Evolutionary conservation across 2,329 filamentous ascomycete species (phyloP).

Genomic region (Aspergillus versicolor): DNA sequence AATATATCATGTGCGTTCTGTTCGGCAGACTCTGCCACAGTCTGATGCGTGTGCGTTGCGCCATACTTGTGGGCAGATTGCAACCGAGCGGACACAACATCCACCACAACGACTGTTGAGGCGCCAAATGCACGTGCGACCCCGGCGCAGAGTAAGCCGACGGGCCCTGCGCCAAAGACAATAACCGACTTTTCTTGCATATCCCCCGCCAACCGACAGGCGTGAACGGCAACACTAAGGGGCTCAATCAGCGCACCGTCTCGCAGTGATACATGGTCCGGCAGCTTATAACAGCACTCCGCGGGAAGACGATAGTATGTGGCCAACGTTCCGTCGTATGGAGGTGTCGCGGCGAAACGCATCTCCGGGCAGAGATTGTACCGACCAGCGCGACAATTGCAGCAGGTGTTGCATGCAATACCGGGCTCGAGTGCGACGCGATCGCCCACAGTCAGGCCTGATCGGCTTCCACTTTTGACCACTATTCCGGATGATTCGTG

Average conservation of each 20-base stretch:
- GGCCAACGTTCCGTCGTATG: constrained; percentile 79
- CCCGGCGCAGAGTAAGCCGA: constrained; percentile 79
- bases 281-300: constrained; percentile 88
- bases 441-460: constrained; percentile 60
- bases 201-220: constrained; percentile 68
- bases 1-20: constrained; percentile 70
- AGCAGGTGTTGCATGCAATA: constrained; percentile 68
- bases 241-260: constrained; percentile 88
- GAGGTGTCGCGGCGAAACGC: constrained; percentile 85
- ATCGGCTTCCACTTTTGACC: constrained; percentile 55
- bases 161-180: constrained; percentile 79
- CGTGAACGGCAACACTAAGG: constrained; percentile 78
- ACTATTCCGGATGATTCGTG: constrained; percentile 70
- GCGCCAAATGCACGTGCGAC: constrained; percentile 80
- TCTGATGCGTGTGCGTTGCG: constrained; percentile 52
- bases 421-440: constrained; percentile 73
- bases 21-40: constrained; percentile 59
- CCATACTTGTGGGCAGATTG: constrained; percentile 71
- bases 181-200: constrained; percentile 73
- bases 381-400: constrained; percentile 69
- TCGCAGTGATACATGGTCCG: constrained; percentile 57
- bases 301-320: constrained; percentile 77
- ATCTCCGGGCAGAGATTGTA: constrained; percentile 88
- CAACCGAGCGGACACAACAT: constrained; percentile 65
- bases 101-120: constrained; percentile 72